Evolutionary conservation across 176 grass and related monocot genomes (phyloP).

Genomic region (Ensete ventricosum): DNA sequence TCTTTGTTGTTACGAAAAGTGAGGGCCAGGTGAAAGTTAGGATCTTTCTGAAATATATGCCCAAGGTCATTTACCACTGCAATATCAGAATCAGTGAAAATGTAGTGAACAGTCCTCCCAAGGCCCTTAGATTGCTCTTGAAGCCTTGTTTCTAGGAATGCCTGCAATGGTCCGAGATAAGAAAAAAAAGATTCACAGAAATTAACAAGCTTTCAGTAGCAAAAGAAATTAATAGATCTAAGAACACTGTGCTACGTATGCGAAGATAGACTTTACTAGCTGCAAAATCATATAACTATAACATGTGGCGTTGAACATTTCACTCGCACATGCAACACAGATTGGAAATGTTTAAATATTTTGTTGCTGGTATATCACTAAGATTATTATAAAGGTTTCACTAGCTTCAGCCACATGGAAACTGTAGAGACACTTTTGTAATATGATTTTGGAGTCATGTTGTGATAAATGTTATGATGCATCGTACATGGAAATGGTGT

Average conservation of each 20-base stretch:
- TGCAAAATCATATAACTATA: background rate
- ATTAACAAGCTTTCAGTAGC: background rate
- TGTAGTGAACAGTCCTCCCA: conserved; percentile 34
- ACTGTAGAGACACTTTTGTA: too few relatives aligned
- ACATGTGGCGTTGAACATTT: background rate
- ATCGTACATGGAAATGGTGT: too few relatives aligned
- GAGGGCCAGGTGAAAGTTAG: conserved; percentile 68
- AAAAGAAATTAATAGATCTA: background rate
- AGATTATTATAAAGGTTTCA: too few relatives aligned
- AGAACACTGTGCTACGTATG: background rate
- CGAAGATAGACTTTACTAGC: background rate
- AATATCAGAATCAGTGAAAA: conserved; percentile 88
- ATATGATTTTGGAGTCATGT: too few relatives aligned
- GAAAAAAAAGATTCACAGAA: conserved; percentile 2
- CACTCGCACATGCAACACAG: background rate
- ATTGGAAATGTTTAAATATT: background rate
- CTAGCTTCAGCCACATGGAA: too few relatives aligned
- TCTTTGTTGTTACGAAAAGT: conserved; percentile 92
- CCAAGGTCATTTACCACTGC: conserved; percentile 67
- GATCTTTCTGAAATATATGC: conserved; percentile 65
- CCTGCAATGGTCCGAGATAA: conserved; percentile 28
- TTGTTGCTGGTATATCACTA: too few relatives aligned
- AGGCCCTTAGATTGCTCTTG: conserved; percentile 30
- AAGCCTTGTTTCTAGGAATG: conserved; percentile 62
- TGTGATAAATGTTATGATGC: too few relatives aligned